Conservation (phyloP, 2,329 filamentous ascomycete genomes). For the Cladosporium sp. region DNA sequence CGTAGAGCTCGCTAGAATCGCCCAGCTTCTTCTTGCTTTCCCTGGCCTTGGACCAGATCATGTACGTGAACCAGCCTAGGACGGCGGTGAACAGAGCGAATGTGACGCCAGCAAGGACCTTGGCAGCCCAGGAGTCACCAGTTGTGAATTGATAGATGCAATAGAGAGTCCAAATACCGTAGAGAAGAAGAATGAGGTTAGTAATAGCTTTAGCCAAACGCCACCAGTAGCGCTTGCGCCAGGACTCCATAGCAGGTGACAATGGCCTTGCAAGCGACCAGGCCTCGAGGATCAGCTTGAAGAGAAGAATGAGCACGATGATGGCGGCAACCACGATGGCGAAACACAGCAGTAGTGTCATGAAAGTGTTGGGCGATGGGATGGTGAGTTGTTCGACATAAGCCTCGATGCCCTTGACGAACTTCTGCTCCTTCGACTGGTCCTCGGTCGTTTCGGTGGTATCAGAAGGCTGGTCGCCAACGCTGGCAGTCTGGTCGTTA, state of each 20-base stretch:
- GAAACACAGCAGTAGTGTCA: slow-evolving; percentile 88
- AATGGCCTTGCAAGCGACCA: slow-evolving; percentile 91
- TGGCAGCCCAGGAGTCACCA: slow-evolving; percentile 93
- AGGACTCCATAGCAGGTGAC: slow-evolving; percentile 73
- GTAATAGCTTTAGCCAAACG: slow-evolving; percentile 86
- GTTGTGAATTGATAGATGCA: slow-evolving; percentile 94
- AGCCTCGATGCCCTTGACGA: slow-evolving; percentile 74
- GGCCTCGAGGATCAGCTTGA: slow-evolving; percentile 86
- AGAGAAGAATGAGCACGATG: slow-evolving; percentile 78
- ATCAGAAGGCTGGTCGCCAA: slow-evolving; percentile 23
- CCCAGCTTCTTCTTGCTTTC: slow-evolving; percentile 75
- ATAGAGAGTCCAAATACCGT: slow-evolving; percentile 93
- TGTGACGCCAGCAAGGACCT: slow-evolving; percentile 77
- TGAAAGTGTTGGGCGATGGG: slow-evolving; percentile 88
- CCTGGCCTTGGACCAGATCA: slow-evolving; percentile 75
- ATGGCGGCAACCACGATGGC: slow-evolving; percentile 83
- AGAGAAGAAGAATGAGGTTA: slow-evolving; percentile 84
- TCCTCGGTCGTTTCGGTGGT: slow-evolving; percentile 1
- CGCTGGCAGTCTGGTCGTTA: slow-evolving; percentile 42
- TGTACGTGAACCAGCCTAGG: slow-evolving; percentile 79
- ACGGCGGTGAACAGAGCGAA: slow-evolving; percentile 77
- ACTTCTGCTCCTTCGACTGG: slow-evolving; percentile 47
- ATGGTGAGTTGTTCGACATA: slow-evolving; percentile 83
- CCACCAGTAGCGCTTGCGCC: slow-evolving; percentile 96
- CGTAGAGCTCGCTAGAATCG: slow-evolving; percentile 71